Evolutionary conservation across 129 eudicot species (phyloP).

Genomic region (Chrysanthemum makinoi): DNA sequence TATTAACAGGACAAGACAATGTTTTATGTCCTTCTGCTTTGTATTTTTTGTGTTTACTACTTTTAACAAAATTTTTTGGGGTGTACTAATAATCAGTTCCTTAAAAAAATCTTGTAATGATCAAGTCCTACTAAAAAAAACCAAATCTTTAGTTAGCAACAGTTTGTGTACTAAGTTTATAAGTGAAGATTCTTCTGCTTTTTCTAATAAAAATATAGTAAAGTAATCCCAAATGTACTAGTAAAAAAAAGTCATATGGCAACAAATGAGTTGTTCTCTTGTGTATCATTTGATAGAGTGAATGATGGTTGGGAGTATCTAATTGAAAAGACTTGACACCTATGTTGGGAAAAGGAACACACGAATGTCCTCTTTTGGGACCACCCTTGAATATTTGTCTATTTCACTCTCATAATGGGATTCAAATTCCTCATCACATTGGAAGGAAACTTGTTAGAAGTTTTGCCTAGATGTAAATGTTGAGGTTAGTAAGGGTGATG

Average conservation of each 20-base stretch:
- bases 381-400: slow-evolving; percentile 61
- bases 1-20: too few species aligned
- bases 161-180: slow-evolving; percentile 24
- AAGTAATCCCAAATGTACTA: slow-evolving; percentile 20
- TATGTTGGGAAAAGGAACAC: slow-evolving; percentile 43
- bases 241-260: neutral
- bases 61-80: too few species aligned
- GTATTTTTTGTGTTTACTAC: too few species aligned
- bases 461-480: neutral
- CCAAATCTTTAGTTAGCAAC: slow-evolving; percentile 26
- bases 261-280: neutral
- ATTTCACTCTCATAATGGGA: slow-evolving; percentile 11
- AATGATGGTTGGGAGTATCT: slow-evolving; percentile 31
- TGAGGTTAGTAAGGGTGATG: too few species aligned
- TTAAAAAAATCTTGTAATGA: slow-evolving; percentile 11
- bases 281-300: slow-evolving; percentile 11
- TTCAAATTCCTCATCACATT: slow-evolving; percentile 12
- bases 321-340: slow-evolving; percentile 42
- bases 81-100: too few species aligned
- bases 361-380: slow-evolving; percentile 42
- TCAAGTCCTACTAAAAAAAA: slow-evolving; percentile 20
- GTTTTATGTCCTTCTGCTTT: too few species aligned
- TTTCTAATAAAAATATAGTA: slow-evolving; percentile 16
- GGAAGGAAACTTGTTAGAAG: neutral
- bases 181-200: slow-evolving; percentile 30